A percentile compares a stretch with the other conserved stretches of the same genome.
These are phyloP conservation scores for Adansonia grandidieri DNA, from an alignment of 441 rosid species.

Conservation along the genomic window DNA sequence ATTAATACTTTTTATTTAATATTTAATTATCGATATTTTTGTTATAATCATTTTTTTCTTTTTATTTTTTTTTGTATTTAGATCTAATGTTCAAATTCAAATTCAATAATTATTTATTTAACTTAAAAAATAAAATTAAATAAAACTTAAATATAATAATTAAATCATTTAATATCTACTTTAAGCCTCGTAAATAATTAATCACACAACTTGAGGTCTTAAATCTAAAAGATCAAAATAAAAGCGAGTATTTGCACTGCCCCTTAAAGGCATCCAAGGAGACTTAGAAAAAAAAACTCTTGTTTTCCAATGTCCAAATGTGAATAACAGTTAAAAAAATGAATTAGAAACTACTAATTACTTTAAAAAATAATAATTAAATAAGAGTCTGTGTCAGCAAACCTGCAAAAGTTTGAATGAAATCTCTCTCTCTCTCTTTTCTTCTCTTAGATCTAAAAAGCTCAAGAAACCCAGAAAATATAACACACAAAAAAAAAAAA, in stretches of 20 bases:
- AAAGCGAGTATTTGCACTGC: neutral
- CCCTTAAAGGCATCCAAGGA: neutral
- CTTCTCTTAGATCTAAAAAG: conserved; percentile 35
- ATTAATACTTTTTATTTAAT: too few relatives aligned
- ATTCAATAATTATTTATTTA: too few relatives aligned
- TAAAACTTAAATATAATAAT: too few relatives aligned
- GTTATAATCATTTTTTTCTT: too few relatives aligned
- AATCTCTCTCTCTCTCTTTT: conserved; percentile 46
- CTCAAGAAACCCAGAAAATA: neutral
- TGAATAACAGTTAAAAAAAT: neutral
- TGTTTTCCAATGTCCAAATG: neutral
- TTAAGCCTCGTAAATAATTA: too few relatives aligned
- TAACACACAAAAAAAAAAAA: neutral
- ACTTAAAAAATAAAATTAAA: too few relatives aligned
- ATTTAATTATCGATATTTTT: too few relatives aligned
- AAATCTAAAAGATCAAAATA: too few relatives aligned
- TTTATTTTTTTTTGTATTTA: too few relatives aligned
- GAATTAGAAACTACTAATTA: neutral
- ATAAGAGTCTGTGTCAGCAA: conserved; percentile 38
- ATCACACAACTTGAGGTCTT: too few relatives aligned
- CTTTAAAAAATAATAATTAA: conserved; percentile 9
- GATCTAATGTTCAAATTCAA: too few relatives aligned
- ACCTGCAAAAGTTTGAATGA: conserved; percentile 49
- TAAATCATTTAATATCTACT: too few relatives aligned
- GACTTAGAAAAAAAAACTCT: neutral